These are phyloP conservation scores for Catunica adiposa DNA, from an alignment of 2,329 filamentous ascomycete species.

Conservation along the genomic window DNA sequence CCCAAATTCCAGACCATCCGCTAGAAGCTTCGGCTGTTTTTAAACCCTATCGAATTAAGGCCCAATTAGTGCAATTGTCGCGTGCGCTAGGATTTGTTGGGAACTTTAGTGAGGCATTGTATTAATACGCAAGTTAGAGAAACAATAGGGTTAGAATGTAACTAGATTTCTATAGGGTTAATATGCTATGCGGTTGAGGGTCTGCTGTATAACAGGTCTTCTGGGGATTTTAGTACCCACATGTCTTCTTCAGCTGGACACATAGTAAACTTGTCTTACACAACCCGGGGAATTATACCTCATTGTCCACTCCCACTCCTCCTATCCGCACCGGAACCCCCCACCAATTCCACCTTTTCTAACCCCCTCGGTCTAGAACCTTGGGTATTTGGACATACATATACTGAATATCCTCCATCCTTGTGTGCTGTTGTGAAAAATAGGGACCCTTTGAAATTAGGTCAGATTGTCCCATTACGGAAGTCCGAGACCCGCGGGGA, in stretches of 20 bases:
- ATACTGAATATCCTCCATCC: too few species aligned
- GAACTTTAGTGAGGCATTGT: neutral
- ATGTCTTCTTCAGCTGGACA: neutral
- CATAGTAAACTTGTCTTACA: neutral
- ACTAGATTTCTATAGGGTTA: too few species aligned
- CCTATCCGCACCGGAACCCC: too few species aligned
- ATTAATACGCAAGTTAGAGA: neutral
- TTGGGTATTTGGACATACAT: too few species aligned
- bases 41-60: neutral
- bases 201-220: neutral
- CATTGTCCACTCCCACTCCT: neutral
- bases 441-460: too few species aligned
- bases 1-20: neutral
- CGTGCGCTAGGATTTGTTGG: neutral
- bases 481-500: too few species aligned
- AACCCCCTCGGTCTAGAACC: too few species aligned
- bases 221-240: too few species aligned
- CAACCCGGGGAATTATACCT: neutral
- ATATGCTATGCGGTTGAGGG: neutral
- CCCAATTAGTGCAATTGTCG: neutral
- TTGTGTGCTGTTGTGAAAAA: too few species aligned
- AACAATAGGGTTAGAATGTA: neutral
- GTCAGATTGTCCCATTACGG: too few species aligned
- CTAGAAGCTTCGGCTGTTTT: neutral
- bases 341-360: too few species aligned